Evolutionary conservation across 257 asterid genomes (phyloP), one percentile per base, ranked within the genome.

Genomic region (Lithospermum erythrorhizon): DNA sequence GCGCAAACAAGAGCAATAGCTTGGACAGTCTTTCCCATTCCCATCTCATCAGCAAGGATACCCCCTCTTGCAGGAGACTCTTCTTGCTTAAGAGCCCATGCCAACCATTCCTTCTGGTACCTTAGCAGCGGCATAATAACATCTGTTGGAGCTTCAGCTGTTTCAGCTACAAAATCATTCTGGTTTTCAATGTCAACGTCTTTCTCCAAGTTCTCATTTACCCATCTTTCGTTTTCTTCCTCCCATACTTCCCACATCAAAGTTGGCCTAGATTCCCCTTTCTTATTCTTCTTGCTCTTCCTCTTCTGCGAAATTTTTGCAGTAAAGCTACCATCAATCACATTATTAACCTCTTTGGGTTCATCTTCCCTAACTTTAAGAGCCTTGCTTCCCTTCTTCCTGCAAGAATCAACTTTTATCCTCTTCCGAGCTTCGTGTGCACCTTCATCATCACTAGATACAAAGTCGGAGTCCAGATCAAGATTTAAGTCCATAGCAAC

Each of bases 31-130:
- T 91, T 91, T 41, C 98, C 98, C 98, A 91, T 91, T 20, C 96
- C 98, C 98, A 88, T 91, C 76, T 91, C 98, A 68, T 91, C 98
- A 6, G 98, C 98, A 66, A 91, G 95, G 63, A 91, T 88, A 67
- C 98, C 96, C 57, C 98, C 98, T 69, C 81, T 74, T 22, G 75
- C 62, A 67, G 75, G 13, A 77, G 93, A 88, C 64, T 85, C 93
- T 78, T 91, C 98, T 76, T 91, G 96, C 69, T 77, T 86, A 76
- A 88, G 70, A 3, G 96, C 83, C 98, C 98, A 91, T 32, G 95
- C 79, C 72, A 91, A 78, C 96, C 96, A 91, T 75, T 91, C 98
- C 68, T 88, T 87, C 78, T 91, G 96, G 79, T 83, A 88, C 76
- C 94, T 82, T 58, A 91, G 76, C 66, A 91, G 66, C 0, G 95